Base-by-base conservation (phyloP, 345 rosid species). In the Rhodamnia argentea region DNA sequence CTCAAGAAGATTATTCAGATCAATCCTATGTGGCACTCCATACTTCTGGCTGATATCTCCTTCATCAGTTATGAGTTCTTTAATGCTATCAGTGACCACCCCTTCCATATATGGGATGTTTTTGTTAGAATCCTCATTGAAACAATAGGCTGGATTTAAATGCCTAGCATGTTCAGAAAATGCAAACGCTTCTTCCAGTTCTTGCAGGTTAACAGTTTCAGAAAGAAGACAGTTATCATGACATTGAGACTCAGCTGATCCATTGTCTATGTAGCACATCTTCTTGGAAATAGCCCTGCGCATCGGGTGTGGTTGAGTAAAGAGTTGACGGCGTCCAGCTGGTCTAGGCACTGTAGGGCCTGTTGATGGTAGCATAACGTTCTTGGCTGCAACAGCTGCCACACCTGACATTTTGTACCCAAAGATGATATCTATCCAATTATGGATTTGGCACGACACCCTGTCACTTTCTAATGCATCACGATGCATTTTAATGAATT, bases 401-500 rank as follows among this genome's bases (percentile, higher is more conserved):
- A 90, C 88, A 82, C 98, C 99, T 15, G 96, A 94, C 96, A 95
- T 94, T 92, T 95, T 94, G 93, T 94, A 95, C 84, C 99, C 99
- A 85, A 96, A 95, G 82, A 91, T 95, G 85, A 96, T 95, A 89
- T 96, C 98, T 81, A 96, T 95, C 98, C 98, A 96, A 58, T 94
- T 92, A 91, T 96, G 98, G 88, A 96, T 90, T 86, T 90, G 91
- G 87, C 91, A 55, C 50, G 99, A 96, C 85, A 95, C 98, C 82
- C 89, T 90, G 50, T 93, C 90, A 87, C 98, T 93, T 90, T 96
- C 99, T 85, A 96, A 88, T 86, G 99, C 98, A 87, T 94, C 96
- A 85, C 94, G 91, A 90, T 96, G 99, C 91, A 94, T 87, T 86
- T 89, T 92, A 85, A 96, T 92, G 91, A 96, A 96, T 88, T 96